Evolutionary conservation across 805 yeast genomes (phyloP).

Genomic region (Myxozyma neglecta): DNA sequence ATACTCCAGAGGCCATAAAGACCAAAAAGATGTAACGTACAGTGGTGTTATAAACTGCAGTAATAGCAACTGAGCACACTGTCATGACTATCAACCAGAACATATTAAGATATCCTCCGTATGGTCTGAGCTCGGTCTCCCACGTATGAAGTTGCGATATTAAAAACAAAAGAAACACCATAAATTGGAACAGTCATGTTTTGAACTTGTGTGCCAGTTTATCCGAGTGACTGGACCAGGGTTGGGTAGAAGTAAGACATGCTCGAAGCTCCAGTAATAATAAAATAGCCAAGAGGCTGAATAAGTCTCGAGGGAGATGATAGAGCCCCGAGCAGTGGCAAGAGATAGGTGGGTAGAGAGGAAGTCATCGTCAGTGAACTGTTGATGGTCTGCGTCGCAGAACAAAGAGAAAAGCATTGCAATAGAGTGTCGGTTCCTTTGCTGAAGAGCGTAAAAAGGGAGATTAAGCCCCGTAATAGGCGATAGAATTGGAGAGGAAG

Average conservation of each 20-base stretch:
- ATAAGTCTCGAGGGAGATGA: too few species aligned
- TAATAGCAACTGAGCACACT: slow-evolving; percentile 8
- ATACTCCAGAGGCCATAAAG: slow-evolving; percentile 17
- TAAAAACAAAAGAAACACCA: slow-evolving; percentile 42
- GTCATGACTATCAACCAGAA: slow-evolving; percentile 7
- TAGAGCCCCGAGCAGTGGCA: too few species aligned
- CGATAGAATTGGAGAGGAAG: too few species aligned
- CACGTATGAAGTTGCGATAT: slow-evolving; percentile 6
- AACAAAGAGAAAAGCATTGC: too few species aligned
- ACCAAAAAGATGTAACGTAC: slow-evolving; percentile 18
- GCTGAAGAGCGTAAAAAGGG: too few species aligned
- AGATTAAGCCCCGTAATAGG: too few species aligned
- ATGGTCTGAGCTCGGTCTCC: slow-evolving; percentile 16
- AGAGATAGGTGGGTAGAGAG: too few species aligned
- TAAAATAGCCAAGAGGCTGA: slow-evolving; percentile 13
- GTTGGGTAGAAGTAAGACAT: slow-evolving; percentile 23
- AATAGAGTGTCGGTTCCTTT: too few species aligned
- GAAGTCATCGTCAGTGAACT: too few species aligned
- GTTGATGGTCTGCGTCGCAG: too few species aligned
- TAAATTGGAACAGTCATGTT: slow-evolving; percentile 82
- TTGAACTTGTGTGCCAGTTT: slow-evolving; percentile 71
- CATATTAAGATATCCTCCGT: slow-evolving; percentile 14
- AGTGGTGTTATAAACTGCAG: slow-evolving; percentile 5
- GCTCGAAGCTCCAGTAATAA: slow-evolving; percentile 10
- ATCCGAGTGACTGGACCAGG: slow-evolving; percentile 13